Evolutionary conservation across 2,329 filamentous ascomycete genomes (phyloP), one percentile per base, ranked within the genome.

Genomic region (Phaeosphaeriaceae sp.): DNA sequence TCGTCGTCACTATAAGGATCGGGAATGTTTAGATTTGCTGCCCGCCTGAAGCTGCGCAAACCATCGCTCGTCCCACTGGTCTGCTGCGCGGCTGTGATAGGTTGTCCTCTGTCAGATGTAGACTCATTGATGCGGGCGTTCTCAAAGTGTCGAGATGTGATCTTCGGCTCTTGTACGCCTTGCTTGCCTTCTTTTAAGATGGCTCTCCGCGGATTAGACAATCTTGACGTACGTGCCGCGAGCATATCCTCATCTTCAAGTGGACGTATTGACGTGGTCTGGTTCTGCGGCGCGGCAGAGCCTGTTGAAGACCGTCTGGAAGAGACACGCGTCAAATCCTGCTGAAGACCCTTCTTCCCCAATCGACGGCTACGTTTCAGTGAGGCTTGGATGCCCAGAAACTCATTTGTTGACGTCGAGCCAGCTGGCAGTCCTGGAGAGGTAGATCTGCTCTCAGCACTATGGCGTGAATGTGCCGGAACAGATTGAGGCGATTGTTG

Each of bases 111-210:
- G 19, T 49, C 61, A 23, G 53, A 47, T 2, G 61, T 70, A 11
- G 64, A 72, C 24, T 70, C 65, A 23, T 71, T 71, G 55, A 73
- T 68, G 28, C 61, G 63, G 49, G 67, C 63, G 10, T 63, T 59
- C n/a, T 55, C 52, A 22, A 70, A 67, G 32, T 65, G 54, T 10
- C 15, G 40, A 22, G 67, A 67, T 30, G 4, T 30, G 32, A 23
- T 2, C n/a, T 57, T 35, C 44, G 30, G 35, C 7, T 40, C 48
- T 9, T 19, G 17, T 1, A 58, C 56, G 19, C 70, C 70, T 58
- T 70, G 71, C 30, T 65, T 44, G 8, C 63, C 53, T 3, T 23
- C 15, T 22, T 56, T 9, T 7, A 69, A 44, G 3, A 69, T 55
- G 2, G 22, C 2, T 15, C 47, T 51, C 26, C 26, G 26, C 26